Evolutionary conservation across 495 filamentous ascomycete genomes (phyloP), one percentile per base, ranked within the genome.

Genomic region (Penicillium macrosclerotiorum): DNA sequence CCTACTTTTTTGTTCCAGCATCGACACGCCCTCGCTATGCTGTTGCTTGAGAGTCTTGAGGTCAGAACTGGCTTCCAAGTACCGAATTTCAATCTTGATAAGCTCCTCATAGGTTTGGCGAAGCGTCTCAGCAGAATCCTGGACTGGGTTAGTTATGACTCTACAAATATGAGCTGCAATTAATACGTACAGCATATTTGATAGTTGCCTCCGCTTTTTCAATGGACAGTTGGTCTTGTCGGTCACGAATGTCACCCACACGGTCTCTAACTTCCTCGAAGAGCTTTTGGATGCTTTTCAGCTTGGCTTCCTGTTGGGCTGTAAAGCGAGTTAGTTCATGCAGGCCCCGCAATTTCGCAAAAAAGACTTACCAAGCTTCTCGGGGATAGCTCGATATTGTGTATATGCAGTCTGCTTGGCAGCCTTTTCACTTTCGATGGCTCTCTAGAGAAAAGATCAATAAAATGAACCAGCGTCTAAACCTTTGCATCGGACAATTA

Each of bases 31-130:
- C 12, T 82, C 74, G 3, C 53, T 38, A 51, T 89, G 88, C 25
- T 80, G 84, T 12, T 66, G 65, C 53, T 76, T 76, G 5, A 95
- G 68, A 9, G 68, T 71, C 39, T 82, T 77, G 4, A 86, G 61
- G 51, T 96, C 93, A 0, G 90, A 96, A 7, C 69, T 61, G 0
- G 89, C 91, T 68, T 98, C 94, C 23, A 91, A 72, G 5, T 82
- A 69, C 35, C 78, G 72, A 32, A 96, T 63, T 44, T 88, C 76
- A 2, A 76, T 74, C 55, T 88, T 82, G 11, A 89, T 60, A 8
- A 90, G 71, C 23, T 79, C 75, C 30, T 84, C 75, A 42, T 88
- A 80, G 8, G 75, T 62, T 22, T 64, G 58, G 9, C 79, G 79
- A 17, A 95, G 75, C 14, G 60, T 52, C 22, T 76, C 71, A 6